phyloP scores from a whole-genome alignment of 192 early-diverging fungal genomes.

The Podochytrium sp. region DNA sequence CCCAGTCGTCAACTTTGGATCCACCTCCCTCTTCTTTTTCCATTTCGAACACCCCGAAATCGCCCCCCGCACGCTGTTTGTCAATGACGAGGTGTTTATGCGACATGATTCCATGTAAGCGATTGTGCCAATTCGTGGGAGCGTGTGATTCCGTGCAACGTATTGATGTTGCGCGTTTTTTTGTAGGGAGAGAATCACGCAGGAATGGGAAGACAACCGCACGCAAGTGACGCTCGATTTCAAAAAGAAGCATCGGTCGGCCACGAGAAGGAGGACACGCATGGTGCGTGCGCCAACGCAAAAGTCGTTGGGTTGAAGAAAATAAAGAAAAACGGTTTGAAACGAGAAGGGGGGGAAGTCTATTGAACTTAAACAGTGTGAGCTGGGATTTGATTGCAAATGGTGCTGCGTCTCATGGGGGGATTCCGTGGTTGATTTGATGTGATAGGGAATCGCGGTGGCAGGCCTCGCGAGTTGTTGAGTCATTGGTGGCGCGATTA shows the following conservation, averaged over 20 bases:
- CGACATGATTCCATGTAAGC: slow-evolving; percentile 2
- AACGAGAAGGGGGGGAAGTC: no score
- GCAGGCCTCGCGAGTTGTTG: no score
- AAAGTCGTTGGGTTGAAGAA: no score
- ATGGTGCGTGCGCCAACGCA: neutral
- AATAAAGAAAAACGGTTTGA: no score
- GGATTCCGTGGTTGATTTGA: no score
- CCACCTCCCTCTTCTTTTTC: slow-evolving; percentile 10
- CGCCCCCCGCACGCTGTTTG: neutral
- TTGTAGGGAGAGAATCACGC: neutral
- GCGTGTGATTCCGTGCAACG: no score
- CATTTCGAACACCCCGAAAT: slow-evolving; percentile 17
- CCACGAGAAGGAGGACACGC: slow-evolving; percentile 3
- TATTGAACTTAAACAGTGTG: no score
- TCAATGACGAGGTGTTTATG: neutral
- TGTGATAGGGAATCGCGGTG: no score
- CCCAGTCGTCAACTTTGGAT: slow-evolving; percentile 4
- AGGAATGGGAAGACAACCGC: slow-evolving; percentile 22
- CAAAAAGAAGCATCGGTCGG: slow-evolving; percentile 13
- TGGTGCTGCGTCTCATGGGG: no score
- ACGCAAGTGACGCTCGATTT: slow-evolving; percentile 7
- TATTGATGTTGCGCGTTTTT: neutral
- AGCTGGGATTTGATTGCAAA: no score
- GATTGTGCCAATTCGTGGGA: neutral
- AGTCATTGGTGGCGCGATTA: no score